Evolutionary conservation across 768 basidiomycete genomes (phyloP), one percentile per base, ranked within the genome.

Genomic region (Pleurotus sapidus): DNA sequence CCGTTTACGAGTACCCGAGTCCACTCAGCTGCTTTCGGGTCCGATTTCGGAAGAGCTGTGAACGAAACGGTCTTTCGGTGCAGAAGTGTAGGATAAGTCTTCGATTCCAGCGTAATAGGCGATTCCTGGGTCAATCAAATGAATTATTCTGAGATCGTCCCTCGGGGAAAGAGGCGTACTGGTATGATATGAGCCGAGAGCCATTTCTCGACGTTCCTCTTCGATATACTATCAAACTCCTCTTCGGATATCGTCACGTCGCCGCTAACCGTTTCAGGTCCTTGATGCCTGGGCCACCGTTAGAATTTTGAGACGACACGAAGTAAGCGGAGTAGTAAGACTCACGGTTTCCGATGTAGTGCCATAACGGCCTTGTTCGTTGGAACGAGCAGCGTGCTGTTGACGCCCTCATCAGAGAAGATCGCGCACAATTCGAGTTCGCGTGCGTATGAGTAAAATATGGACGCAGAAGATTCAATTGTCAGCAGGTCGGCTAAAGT

Each of bases 301-400:
- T 27, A 27, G 25, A 27, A 27, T 27, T 27, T 27, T 27, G 25
- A 27, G 25, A 27, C 25, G 25, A 27, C 25, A 27, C 25, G 25
- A 27, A 27, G 25, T 27, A 27, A 27, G 25, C 25, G 25, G 25
- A 27, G 25, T 27, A 14, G 11, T 3, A 17, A 30, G 8, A 77
- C 89, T 72, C 71, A 95, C 91, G 93, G 93, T 71, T 95, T 94
- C 64, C 84, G 74, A 2, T 84, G 68, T 54, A 94, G 73, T 4
- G 86, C 86, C 83, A 93, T 91, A 14, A 95, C 84, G 7, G 92
- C 93, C 69, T 88, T 90, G 70, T 96, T 95, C 23, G 89, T 91
- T 0, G 93, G 93, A 3, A 87, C 92, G 43, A 96, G 77, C 8
- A 95, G 53, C 0, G 92, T 92, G 55, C 74, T 69, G 6, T 69